Percentiles rank a stretch among this genome's conserved stretches.
Conservation (phyloP, 257 asterid species). For the Solanum boliviense region DNA sequence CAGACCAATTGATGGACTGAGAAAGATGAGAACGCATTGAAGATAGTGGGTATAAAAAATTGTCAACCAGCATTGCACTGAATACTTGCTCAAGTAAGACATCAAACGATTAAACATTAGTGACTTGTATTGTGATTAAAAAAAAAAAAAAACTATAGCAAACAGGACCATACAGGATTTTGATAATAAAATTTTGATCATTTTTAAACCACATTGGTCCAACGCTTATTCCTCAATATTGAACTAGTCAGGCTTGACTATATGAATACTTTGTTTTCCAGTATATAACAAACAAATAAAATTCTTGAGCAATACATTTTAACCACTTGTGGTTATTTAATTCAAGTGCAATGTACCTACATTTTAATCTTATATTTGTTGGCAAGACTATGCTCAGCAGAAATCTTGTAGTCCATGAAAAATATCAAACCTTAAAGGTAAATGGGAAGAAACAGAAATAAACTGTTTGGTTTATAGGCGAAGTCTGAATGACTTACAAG, state of each 20-base stretch:
- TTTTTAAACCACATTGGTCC: not conserved
- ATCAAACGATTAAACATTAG: not conserved
- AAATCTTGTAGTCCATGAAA: not conserved
- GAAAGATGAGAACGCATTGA: slow-evolving; percentile 86
- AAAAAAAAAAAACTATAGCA: not conserved
- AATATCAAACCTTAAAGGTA: not conserved
- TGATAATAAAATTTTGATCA: not conserved
- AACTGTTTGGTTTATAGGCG: not conserved
- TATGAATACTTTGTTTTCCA: not conserved
- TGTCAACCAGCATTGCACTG: slow-evolving; percentile 86
- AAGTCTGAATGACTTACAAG: slow-evolving; percentile 48
- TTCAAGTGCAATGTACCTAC: not conserved
- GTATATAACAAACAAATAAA: not conserved
- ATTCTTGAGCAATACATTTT: not conserved
- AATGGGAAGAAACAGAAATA: not conserved
- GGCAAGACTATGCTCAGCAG: not conserved
- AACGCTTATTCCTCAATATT: not conserved
- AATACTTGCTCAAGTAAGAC: slow-evolving; percentile 55
- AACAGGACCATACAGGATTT: not conserved
- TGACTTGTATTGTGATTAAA: not conserved
- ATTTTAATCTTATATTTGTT: not conserved
- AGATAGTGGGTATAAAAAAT: slow-evolving; percentile 77
- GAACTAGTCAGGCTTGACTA: not conserved
- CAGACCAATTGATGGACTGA: slow-evolving; percentile 95
- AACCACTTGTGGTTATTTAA: not conserved